Evolutionary conservation across 495 filamentous ascomycete species (phyloP).

Genomic region (Trichocladium uniseriatum): DNA sequence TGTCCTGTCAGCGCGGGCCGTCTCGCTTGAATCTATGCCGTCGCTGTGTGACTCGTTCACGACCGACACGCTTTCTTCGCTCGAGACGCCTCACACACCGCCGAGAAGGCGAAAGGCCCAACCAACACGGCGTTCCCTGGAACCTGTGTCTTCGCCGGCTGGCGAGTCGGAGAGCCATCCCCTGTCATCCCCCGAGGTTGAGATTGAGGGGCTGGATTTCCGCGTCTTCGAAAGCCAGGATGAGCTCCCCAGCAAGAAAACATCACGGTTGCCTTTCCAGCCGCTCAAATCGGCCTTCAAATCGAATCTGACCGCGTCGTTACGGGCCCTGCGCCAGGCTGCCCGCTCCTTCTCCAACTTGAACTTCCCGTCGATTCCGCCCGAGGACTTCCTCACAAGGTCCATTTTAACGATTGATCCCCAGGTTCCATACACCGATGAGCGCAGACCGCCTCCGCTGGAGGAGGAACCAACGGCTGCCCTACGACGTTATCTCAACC

Average conservation of each 20-base stretch:
- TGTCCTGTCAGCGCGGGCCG: conserved; percentile 32
- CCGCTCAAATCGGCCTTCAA: conserved; percentile 58
- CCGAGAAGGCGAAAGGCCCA: conserved; percentile 25
- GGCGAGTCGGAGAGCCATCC: conserved; percentile 37
- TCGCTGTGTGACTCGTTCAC: conserved; percentile 36
- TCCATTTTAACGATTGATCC: conserved; percentile 73
- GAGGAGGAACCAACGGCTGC: conserved; percentile 71
- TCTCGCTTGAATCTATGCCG: conserved; percentile 42
- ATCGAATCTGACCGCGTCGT: conserved; percentile 88
- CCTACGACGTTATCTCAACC: conserved; percentile 88
- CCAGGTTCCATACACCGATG: conserved; percentile 66
- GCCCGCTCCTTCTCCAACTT: conserved; percentile 76
- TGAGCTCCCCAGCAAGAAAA: conserved; percentile 28
- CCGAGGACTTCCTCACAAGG: conserved; percentile 83
- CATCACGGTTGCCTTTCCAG: conserved; percentile 23
- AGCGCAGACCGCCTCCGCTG: conserved; percentile 72
- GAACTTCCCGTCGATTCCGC: conserved; percentile 60
- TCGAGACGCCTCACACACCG: conserved; percentile 33
- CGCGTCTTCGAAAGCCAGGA: conserved; percentile 30
- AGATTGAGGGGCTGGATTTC: conserved; percentile 37
- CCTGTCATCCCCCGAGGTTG: conserved; percentile 30
- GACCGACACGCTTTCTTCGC: conserved; percentile 31
- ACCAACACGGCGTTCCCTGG: conserved; percentile 34
- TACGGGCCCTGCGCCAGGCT: conserved; percentile 76
- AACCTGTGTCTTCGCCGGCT: conserved; percentile 36